Percentiles rank a stretch among this genome's conserved stretches.
phyloP scores from a whole-genome alignment of 2,329 filamentous ascomycete species.

The Cytospora mali region DNA sequence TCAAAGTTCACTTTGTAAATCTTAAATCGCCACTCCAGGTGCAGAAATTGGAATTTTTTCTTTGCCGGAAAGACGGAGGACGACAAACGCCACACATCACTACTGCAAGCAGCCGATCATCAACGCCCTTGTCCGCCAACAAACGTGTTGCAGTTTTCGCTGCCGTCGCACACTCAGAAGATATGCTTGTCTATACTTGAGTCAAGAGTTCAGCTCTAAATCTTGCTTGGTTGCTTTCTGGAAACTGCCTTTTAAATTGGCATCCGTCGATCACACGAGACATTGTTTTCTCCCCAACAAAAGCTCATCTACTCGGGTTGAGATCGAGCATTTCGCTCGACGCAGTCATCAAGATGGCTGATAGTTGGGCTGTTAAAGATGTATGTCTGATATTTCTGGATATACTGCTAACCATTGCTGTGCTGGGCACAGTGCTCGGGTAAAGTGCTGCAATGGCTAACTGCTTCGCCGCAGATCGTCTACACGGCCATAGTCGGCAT shows the following conservation, averaged over 20 bases:
- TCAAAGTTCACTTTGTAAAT: neutral
- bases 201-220: neutral
- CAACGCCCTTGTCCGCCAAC: neutral
- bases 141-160: neutral
- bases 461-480: constrained; percentile 63
- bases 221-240: neutral
- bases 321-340: neutral
- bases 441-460: constrained; percentile 27
- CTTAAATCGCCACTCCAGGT: neutral
- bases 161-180: neutral
- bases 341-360: constrained; percentile 21
- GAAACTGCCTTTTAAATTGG: neutral
- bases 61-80: neutral
- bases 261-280: neutral
- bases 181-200: constrained; percentile 18
- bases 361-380: constrained; percentile 37
- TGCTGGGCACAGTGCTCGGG: neutral
- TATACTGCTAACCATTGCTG: too few species aligned
- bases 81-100: neutral
- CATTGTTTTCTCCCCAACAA: neutral
- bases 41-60: neutral
- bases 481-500: constrained; percentile 81
- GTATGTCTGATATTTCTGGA: constrained; percentile 37
- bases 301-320: neutral
- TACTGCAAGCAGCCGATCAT: constrained; percentile 2